These are phyloP conservation scores for Graphilbum fragrans DNA, from an alignment of 2,329 filamentous ascomycete genomes.

Conservation along the genomic window DNA sequence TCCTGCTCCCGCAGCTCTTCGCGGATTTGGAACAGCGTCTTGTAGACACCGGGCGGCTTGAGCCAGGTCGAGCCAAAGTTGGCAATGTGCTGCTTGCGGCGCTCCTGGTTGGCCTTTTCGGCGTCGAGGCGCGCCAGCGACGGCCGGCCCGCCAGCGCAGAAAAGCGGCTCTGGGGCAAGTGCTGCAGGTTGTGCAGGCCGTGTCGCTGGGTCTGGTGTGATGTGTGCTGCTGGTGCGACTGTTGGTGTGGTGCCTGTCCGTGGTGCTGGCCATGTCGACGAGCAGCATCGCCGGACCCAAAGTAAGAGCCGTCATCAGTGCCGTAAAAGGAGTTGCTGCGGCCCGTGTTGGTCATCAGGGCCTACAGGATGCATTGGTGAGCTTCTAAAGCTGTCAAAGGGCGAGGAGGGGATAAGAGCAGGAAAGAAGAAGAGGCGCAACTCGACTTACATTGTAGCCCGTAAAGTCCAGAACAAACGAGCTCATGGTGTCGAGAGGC, in stretches of 20 bases:
- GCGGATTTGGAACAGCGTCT: slow-evolving; percentile 79
- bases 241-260: slow-evolving; percentile 4
- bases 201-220: slow-evolving; percentile 5
- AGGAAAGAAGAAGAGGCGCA: not conserved
- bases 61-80: slow-evolving; percentile 88
- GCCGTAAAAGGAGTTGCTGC: not conserved
- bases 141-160: slow-evolving; percentile 38
- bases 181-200: slow-evolving; percentile 2
- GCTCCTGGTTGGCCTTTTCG: slow-evolving; percentile 66
- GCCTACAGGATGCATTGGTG: no score
- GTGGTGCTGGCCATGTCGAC: slow-evolving; percentile 3
- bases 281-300: slow-evolving; percentile 1
- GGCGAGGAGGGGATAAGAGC: not conserved
- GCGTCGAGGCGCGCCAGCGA: slow-evolving; percentile 56
- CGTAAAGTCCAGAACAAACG: slow-evolving; percentile 10
- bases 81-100: slow-evolving; percentile 68
- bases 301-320: not conserved
- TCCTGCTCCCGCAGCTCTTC: slow-evolving; percentile 84
- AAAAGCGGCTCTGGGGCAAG: slow-evolving; percentile 12
- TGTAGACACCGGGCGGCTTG: slow-evolving; percentile 73
- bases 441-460: slow-evolving; percentile 9
- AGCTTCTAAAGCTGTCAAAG: no score
- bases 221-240: slow-evolving; percentile 16
- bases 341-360: slow-evolving; percentile 1
- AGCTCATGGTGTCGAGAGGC: slow-evolving; percentile 5